Evolutionary conservation across 306 rosid species (phyloP).

Genomic region (Astragalus membranaceus): DNA sequence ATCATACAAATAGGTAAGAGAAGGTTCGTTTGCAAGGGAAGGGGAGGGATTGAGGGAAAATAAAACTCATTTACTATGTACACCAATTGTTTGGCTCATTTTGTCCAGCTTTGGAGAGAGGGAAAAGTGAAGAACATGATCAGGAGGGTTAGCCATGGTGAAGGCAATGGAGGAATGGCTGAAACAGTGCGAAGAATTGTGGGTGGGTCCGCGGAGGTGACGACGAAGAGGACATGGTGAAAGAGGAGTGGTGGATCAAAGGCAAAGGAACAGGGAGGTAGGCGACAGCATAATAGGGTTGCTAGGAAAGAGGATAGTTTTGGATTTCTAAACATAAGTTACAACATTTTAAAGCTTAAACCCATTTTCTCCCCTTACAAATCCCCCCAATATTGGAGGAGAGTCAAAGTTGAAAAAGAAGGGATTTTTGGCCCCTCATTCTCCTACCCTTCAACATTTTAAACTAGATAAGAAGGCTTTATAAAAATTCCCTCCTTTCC

Average conservation of each 20-base stretch:
- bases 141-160: constrained; percentile 29
- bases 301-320: not conserved
- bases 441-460: not conserved
- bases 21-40: not conserved
- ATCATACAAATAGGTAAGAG: not conserved
- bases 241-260: not conserved
- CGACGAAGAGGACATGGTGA: constrained; percentile 7
- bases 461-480: not conserved
- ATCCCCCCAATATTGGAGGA: not conserved
- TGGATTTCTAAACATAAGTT: not conserved
- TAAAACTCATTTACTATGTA: not conserved
- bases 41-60: not conserved
- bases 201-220: constrained; percentile 20
- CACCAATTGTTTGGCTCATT: constrained; percentile 61
- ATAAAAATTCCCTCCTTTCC: not conserved
- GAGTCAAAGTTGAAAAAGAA: not conserved
- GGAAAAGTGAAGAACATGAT: constrained; percentile 29
- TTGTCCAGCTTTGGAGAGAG: constrained; percentile 48
- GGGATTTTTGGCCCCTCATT: not conserved
- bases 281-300: not conserved
- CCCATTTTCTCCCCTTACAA: not conserved
- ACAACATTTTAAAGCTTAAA: not conserved
- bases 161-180: constrained; percentile 12
- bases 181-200: constrained; percentile 13
- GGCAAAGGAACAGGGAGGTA: constrained; percentile 19